Base-by-base conservation (phyloP, 345 rosid genomes). In the Mangifera indica region DNA sequence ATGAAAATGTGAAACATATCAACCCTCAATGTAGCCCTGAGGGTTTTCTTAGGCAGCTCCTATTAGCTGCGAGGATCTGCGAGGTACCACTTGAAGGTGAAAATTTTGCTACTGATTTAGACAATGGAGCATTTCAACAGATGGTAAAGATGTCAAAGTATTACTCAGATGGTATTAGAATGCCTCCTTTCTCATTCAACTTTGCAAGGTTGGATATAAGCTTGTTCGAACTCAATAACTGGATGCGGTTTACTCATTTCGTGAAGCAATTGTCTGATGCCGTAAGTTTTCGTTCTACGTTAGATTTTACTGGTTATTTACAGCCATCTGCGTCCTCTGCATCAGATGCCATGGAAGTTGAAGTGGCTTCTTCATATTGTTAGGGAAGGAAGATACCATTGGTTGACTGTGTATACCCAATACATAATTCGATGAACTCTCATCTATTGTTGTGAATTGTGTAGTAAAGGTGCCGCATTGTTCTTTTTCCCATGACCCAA, bases 21-120 rank as follows among this genome's bases (percentile, higher is more conserved):
- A 83, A 81, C 60, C 80, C 82, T 22, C 56, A 53, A 10, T 77
- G 83, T 51, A 82, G 84, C 67, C 88, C 88, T 2, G 87, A 83
- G 76, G 84, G 81, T 46, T 75, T 77, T 51, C 79, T 85, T 45
- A 79, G 59, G 60, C 85, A 79, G 78, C 78, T 85, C 48, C 54
- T 83, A 26, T 71, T 66, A 75, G 81, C 86, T 63, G 85, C 84
- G 48, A 78, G 72, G 79, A 45, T 71, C 26, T 81, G 82, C 65
- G 72, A 72, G 26, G 62, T 83, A 25, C 76, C 83, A 18, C 37
- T 85, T 8, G 85, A 79, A 76, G 89, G 85, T 51, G 87, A 85
- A 74, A 85, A 81, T 69, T 68, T 70, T 42, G 74, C 79, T 3
- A 37, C 77, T 14, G 48, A 46, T 63, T 76, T 76, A 58, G 85